Percentiles rank a stretch among this genome's conserved stretches.
phyloP scores from a whole-genome alignment of 2,329 filamentous ascomycete species.

The Coniella lustricola region DNA sequence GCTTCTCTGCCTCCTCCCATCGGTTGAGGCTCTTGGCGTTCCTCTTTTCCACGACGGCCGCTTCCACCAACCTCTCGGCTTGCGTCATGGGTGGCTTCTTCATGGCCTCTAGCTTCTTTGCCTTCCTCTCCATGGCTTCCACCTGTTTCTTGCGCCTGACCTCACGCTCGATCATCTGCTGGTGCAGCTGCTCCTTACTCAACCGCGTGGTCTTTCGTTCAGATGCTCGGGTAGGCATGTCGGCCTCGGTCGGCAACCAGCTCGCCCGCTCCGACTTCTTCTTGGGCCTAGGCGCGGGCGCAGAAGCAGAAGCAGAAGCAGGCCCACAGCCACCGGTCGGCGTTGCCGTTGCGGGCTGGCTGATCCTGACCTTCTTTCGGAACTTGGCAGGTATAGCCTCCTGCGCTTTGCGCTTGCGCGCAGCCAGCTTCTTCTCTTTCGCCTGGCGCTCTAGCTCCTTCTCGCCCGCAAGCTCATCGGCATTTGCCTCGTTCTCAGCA shows the following conservation, averaged over 20 bases:
- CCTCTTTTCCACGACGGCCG: constrained; percentile 72
- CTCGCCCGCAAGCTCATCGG: constrained; percentile 78
- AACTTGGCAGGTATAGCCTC: constrained; percentile 65
- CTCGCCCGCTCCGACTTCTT: constrained; percentile 55
- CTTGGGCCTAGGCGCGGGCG: constrained; percentile 43
- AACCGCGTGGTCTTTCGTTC: constrained; percentile 50
- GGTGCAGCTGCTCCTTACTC: constrained; percentile 56
- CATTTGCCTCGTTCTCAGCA: constrained; percentile 45
- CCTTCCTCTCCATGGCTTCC: constrained; percentile 58
- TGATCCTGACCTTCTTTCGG: constrained; percentile 71
- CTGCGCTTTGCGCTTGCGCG: constrained; percentile 73
- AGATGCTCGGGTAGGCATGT: constrained; percentile 52
- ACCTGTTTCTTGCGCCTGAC: constrained; percentile 64
- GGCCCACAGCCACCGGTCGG: constrained; percentile 18
- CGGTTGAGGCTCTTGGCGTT: constrained; percentile 87
- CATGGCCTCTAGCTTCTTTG: constrained; percentile 63
- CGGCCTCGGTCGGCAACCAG: constrained; percentile 48
- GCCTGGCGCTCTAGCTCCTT: constrained; percentile 75
- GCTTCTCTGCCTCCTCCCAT: constrained; percentile 90
- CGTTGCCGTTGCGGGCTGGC: constrained; percentile 40
- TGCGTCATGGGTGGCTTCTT: constrained; percentile 83
- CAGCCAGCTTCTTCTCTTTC: constrained; percentile 58
- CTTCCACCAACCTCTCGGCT: constrained; percentile 75
- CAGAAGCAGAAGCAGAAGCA: constrained; percentile 26
- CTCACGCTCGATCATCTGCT: constrained; percentile 68